Base-by-base conservation (phyloP, 306 rosid species). In the Sophora flavescens region DNA sequence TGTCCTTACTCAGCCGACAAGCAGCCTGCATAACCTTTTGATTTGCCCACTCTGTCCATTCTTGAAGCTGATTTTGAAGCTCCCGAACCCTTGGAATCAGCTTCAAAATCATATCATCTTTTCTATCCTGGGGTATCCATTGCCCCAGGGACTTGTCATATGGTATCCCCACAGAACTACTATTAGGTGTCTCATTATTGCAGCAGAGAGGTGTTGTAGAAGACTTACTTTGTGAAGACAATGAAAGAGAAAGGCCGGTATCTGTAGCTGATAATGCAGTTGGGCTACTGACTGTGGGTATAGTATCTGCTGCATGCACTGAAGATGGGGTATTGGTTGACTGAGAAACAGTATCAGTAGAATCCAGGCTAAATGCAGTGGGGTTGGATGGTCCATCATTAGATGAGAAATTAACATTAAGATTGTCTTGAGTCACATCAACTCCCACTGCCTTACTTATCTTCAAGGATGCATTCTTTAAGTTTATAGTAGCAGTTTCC, bases 21-120 rank as follows among this genome's bases (percentile, higher is more conserved):
- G 98, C 97, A 76, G 97, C 97, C 82, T 95, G 97, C 98, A 92
- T 90, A 63, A 95, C 93, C 87, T 92, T 95, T 81, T 92, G 97
- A 75, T 95, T 92, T 45, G 91, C 97, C 97, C 97, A 95, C 72
- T 95, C 93, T 50, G 91, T 92, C 98, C 98, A 95, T 85, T 90
- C 96, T 82, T 90, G 93, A 44, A 89, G 85, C 82, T 86, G 97
- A 81, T 80, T 88, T 87, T 90, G 90, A 64, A 95, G 85, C 79
- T 92, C 98, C 75, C 61, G 84, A 13, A 80, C 88, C 75, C 87
- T 92, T 11, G 97, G 91, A 68, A 87, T 83, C 72, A 90, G 63
- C 84, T 90, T 90, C 80, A 89, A 64, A 79, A 94, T 89, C 90
- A 89, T 87, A 74, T 91, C 97, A 70, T 90, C 96, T 70, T 90